phyloP scores from a whole-genome alignment of 192 early-diverging fungal genomes.

The Mortierella claussenii region DNA sequence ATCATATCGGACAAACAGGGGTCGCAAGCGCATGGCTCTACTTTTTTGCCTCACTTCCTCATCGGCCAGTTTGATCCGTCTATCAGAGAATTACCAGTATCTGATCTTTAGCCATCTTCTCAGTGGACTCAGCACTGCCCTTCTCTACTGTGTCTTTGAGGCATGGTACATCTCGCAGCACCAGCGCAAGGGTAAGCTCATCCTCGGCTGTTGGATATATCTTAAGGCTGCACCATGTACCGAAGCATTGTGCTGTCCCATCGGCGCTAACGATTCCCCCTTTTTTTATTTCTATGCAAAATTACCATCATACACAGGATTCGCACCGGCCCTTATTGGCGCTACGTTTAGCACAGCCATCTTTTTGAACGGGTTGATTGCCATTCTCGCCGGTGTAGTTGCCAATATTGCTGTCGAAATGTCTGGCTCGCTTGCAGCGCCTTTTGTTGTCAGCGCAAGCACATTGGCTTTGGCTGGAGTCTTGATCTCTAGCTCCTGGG shows the following conservation, averaged over 20 bases:
- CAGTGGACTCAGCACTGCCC: conserved; percentile 59
- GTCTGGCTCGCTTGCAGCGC: conserved; percentile 64
- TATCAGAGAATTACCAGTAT: conserved; percentile 49
- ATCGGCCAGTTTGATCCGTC: conserved; percentile 51
- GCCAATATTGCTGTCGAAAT: conserved; percentile 68
- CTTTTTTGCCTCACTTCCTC: conserved; percentile 62
- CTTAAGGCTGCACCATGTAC: no score
- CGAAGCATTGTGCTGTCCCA: no score
- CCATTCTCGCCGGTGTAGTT: conserved; percentile 71
- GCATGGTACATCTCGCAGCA: conserved; percentile 71
- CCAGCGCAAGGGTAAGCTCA: conserved; percentile 50
- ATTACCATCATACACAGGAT: conserved; percentile 51
- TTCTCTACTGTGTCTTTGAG: conserved; percentile 71
- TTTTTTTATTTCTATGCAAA: neutral
- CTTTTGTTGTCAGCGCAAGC: conserved; percentile 68
- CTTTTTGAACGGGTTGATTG: conserved; percentile 77
- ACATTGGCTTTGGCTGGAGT: conserved; percentile 60
- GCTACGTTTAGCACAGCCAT: conserved; percentile 72
- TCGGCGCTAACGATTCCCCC: neutral
- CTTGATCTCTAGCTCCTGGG: conserved; percentile 68
- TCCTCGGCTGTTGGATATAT: neutral
- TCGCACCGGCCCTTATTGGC: conserved; percentile 60
- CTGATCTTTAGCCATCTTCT: conserved; percentile 60
- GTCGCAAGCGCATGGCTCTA: conserved; percentile 59
- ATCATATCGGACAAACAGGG: no score